These are phyloP conservation scores for Esteya vermicola DNA, from an alignment of 2,329 filamentous ascomycete genomes.

Conservation along the genomic window DNA sequence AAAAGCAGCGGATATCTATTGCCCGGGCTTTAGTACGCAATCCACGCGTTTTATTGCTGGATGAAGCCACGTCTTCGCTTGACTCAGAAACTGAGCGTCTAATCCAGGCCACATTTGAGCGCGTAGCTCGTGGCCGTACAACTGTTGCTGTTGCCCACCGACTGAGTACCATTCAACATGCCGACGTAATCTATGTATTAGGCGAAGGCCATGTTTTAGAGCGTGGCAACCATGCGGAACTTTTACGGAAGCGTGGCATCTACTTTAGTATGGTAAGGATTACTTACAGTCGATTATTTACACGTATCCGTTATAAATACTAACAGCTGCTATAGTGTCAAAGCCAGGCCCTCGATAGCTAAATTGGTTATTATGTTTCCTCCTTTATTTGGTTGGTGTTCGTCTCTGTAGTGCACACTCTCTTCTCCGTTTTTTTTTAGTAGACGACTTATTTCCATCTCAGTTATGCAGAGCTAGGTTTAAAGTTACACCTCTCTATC, in stretches of 20 bases:
- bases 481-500: too few relatives aligned
- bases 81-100: constrained; percentile 46
- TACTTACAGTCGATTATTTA: too few relatives aligned
- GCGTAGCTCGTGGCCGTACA: constrained; percentile 40
- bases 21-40: constrained; percentile 38
- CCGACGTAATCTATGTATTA: constrained; percentile 33
- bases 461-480: too few relatives aligned
- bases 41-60: constrained; percentile 38
- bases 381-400: too few relatives aligned
- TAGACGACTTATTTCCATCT: too few relatives aligned
- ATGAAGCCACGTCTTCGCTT: constrained; percentile 44
- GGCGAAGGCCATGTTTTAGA: constrained; percentile 47
- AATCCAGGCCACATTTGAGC: constrained; percentile 54
- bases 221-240: constrained; percentile 35
- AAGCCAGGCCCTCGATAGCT: constrained; percentile 33
- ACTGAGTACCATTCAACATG: constrained; percentile 21
- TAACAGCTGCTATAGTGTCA: constrained; percentile 30
- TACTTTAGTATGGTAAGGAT: constrained; percentile 47
- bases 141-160: constrained; percentile 67
- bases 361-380: neutral
- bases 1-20: constrained; percentile 41
- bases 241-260: constrained; percentile 35
- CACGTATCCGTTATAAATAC: neutral
- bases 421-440: too few relatives aligned
- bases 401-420: too few relatives aligned